Conservation (phyloP, 2,329 filamentous ascomycete species). For the Cercospora sp. region DNA sequence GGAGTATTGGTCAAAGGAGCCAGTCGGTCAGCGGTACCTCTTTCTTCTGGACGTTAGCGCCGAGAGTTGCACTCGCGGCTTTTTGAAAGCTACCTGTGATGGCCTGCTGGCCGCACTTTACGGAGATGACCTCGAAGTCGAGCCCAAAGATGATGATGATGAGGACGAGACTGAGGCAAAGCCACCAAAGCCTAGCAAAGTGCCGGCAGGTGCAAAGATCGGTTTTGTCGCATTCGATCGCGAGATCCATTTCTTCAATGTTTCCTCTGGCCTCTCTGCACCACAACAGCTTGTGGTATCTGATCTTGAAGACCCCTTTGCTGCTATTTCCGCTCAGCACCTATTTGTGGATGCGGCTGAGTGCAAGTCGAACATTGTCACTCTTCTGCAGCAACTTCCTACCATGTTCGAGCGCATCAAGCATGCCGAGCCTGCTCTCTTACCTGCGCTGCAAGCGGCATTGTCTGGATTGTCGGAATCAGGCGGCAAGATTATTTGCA, state of each 20-base stretch:
- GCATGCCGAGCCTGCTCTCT: slow-evolving; percentile 83
- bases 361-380: slow-evolving; percentile 80
- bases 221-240: slow-evolving; percentile 96
- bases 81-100: slow-evolving; percentile 84
- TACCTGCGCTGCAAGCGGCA: slow-evolving; percentile 81
- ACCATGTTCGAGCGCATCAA: slow-evolving; percentile 84
- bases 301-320: slow-evolving; percentile 93
- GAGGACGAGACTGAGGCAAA: slow-evolving; percentile 50
- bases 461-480: slow-evolving; percentile 80
- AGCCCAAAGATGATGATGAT: slow-evolving; percentile 51
- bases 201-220: slow-evolving; percentile 80
- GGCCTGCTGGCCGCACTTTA: slow-evolving; percentile 86
- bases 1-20: slow-evolving; percentile 97
- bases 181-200: slow-evolving; percentile 51
- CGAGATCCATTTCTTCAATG: slow-evolving; percentile 97
- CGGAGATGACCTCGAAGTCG: slow-evolving; percentile 59
- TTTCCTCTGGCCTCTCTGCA: slow-evolving; percentile 74
- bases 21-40: slow-evolving; percentile 80
- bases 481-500: slow-evolving; percentile 89
- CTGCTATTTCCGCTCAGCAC: slow-evolving; percentile 78
- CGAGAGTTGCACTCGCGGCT: slow-evolving; percentile 86
- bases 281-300: slow-evolving; percentile 99
- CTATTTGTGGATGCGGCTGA: slow-evolving; percentile 94
- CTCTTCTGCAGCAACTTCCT: slow-evolving; percentile 80
- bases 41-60: slow-evolving; percentile 94